phyloP scores from a whole-genome alignment of 1,284 basidiomycete species.

The Cerioporus squamosus region DNA sequence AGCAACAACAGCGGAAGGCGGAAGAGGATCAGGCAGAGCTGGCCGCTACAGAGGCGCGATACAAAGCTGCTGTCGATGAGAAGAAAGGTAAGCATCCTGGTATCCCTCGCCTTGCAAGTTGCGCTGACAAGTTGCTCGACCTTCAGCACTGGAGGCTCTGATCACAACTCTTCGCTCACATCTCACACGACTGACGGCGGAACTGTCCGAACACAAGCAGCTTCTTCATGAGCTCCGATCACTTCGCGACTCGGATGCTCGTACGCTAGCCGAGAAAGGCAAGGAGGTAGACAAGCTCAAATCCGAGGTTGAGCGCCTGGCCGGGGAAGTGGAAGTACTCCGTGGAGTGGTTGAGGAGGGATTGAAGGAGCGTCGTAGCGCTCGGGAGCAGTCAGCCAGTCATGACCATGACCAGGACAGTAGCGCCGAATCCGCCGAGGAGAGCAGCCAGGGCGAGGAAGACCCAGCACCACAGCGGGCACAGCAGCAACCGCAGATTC shows the following conservation, averaged over 20 bases:
- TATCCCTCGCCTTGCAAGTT: constrained; percentile 4
- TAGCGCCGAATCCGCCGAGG: constrained; percentile 7
- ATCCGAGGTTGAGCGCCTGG: constrained; percentile 75
- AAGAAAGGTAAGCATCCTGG: constrained; percentile 68
- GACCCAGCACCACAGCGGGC: too few species aligned
- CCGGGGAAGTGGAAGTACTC: constrained; percentile 82
- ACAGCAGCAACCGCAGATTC: not conserved
- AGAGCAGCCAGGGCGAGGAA: constrained; percentile 18
- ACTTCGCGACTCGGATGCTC: constrained; percentile 65
- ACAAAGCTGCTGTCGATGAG: constrained; percentile 78
- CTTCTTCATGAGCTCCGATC: constrained; percentile 67
- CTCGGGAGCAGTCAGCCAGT: constrained; percentile 32
- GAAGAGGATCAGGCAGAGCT: constrained; percentile 26
- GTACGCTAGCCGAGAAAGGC: constrained; percentile 61
- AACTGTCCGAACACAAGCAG: constrained; percentile 74
- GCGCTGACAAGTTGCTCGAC: constrained; percentile 8
- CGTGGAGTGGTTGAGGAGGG: constrained; percentile 84
- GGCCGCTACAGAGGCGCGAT: constrained; percentile 41
- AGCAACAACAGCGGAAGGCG: constrained; percentile 17
- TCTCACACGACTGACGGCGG: constrained; percentile 74
- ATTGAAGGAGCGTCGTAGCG: constrained; percentile 65
- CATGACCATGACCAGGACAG: constrained; percentile 19
- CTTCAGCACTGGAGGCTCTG: constrained; percentile 75
- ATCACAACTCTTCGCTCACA: constrained; percentile 74
- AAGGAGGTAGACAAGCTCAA: constrained; percentile 64